These are phyloP conservation scores for Hirschfeldia incana DNA, from an alignment of 345 rosid genomes.

Conservation along the genomic window DNA sequence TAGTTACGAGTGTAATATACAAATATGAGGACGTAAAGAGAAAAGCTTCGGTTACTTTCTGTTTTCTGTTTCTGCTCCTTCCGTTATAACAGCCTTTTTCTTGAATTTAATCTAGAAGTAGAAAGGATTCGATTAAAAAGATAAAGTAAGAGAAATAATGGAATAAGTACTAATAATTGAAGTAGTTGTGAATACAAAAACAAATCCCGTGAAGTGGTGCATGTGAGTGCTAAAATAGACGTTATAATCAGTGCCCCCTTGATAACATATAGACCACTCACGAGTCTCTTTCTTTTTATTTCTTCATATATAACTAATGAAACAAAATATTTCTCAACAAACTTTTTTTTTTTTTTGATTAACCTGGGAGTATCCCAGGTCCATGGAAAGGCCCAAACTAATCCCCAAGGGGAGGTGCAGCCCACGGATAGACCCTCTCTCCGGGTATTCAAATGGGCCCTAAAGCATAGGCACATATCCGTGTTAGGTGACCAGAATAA, in stretches of 20 bases:
- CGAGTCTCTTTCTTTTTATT: conserved; percentile 50
- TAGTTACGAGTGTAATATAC: no score
- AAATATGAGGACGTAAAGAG: conserved; percentile 20
- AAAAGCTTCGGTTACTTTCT: conserved; percentile 34
- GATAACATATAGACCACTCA: conserved; percentile 73
- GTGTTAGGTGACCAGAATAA: no score
- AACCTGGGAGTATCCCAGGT: no score
- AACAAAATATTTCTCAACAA: not conserved
- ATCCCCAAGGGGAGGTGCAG: no score
- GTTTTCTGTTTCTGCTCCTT: conserved; percentile 37
- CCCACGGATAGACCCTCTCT: no score
- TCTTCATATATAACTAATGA: not conserved
- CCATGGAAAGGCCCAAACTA: no score
- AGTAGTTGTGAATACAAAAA: conserved; percentile 49
- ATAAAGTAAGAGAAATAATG: not conserved
- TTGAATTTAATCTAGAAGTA: not conserved
- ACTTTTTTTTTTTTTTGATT: not conserved
- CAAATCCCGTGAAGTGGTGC: conserved; percentile 85
- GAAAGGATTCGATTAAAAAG: not conserved
- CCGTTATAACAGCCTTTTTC: conserved; percentile 13
- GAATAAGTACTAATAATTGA: conserved; percentile 32
- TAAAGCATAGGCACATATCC: no score
- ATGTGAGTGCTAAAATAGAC: conserved; percentile 82
- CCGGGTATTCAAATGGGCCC: no score
- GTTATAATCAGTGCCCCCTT: conserved; percentile 74